Evolutionary conservation across 352 stramenopile species (phyloP).

Genomic region (Phytophthora hybrid): DNA sequence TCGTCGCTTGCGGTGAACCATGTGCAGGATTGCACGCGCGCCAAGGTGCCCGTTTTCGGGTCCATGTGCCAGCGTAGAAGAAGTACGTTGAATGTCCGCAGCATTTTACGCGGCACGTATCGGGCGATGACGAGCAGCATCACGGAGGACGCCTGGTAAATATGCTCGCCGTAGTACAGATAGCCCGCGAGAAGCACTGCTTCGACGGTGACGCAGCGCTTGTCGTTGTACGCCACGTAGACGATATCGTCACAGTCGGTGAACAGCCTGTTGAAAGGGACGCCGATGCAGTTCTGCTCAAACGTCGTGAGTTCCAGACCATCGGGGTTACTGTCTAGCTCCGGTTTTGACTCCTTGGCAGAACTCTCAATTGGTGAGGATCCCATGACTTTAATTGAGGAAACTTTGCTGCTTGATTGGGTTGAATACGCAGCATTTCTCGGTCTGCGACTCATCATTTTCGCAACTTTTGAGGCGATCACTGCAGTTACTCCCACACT

Average conservation of each 20-base stretch:
- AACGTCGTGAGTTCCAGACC: conserved; percentile 8
- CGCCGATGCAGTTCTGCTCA: conserved; percentile 23
- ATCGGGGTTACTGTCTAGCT: too few species aligned
- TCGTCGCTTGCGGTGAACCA: conserved; percentile 30
- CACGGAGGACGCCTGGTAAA: conserved; percentile 31
- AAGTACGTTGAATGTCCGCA: conserved; percentile 38
- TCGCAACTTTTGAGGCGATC: conserved; percentile 4
- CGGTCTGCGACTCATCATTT: neutral
- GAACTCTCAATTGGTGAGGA: neutral
- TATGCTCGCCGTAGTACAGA: conserved; percentile 32
- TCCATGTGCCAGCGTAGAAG: conserved; percentile 32
- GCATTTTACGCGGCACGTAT: conserved; percentile 17
- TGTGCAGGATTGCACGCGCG: conserved; percentile 11
- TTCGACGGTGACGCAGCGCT: conserved; percentile 17
- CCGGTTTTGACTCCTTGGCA: neutral
- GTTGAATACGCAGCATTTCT: conserved; percentile 1
- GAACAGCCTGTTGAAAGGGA: conserved; percentile 18
- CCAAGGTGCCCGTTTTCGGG: conserved; percentile 13
- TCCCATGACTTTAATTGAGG: neutral
- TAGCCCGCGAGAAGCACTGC: conserved; percentile 27
- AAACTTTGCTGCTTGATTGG: neutral
- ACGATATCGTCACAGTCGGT: conserved; percentile 29
- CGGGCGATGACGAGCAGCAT: conserved; percentile 27
- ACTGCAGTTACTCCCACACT: conserved; percentile 11
- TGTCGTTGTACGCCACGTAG: conserved; percentile 15